Percentiles rank a stretch among this genome's conserved stretches.
These are phyloP conservation scores for Boletus tomentosulus DNA, from an alignment of 768 basidiomycete species.

Conservation along the genomic window DNA sequence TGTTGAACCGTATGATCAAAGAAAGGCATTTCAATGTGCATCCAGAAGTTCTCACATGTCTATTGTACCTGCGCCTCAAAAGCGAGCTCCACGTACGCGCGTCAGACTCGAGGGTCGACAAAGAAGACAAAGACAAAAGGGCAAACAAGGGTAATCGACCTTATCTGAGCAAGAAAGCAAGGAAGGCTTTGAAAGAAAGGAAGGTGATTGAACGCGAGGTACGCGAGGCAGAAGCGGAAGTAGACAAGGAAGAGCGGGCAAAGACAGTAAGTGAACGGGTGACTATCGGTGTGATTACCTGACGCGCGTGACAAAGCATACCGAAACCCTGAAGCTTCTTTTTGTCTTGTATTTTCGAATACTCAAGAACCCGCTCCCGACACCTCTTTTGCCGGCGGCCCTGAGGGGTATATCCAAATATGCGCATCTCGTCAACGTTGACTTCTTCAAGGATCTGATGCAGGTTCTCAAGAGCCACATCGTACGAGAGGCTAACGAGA, in stretches of 20 bases:
- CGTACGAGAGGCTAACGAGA: conserved; percentile 42
- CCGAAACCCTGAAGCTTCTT: conserved; percentile 94
- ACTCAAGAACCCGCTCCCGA: conserved; percentile 78
- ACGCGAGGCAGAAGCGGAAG: conserved; percentile 89
- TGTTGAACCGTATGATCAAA: conserved; percentile 94
- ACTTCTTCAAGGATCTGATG: conserved; percentile 97
- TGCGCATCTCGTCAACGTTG: conserved; percentile 94
- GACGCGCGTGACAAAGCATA: conserved; percentile 61
- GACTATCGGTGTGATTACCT: conserved; percentile 8
- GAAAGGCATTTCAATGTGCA: conserved; percentile 88
- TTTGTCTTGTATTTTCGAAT: conserved; percentile 97
- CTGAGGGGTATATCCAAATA: conserved; percentile 90
- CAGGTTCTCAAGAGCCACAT: conserved; percentile 79
- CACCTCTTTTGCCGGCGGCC: conserved; percentile 78
- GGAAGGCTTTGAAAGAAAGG: conserved; percentile 80
- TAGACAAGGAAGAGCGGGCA: conserved; percentile 87
- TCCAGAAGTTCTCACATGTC: conserved; percentile 80
- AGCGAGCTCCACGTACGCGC: conserved; percentile 80
- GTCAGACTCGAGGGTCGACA: conserved; percentile 65
- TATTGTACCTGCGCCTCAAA: conserved; percentile 82
- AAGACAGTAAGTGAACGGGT: conserved; percentile 55
- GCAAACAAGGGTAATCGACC: conserved; percentile 56
- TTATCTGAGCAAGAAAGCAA: conserved; percentile 90
- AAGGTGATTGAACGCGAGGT: conserved; percentile 90
- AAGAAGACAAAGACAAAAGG: conserved; percentile 36